Conservation (phyloP, 2,329 filamentous ascomycete species). For the Fusarium sp. region DNA sequence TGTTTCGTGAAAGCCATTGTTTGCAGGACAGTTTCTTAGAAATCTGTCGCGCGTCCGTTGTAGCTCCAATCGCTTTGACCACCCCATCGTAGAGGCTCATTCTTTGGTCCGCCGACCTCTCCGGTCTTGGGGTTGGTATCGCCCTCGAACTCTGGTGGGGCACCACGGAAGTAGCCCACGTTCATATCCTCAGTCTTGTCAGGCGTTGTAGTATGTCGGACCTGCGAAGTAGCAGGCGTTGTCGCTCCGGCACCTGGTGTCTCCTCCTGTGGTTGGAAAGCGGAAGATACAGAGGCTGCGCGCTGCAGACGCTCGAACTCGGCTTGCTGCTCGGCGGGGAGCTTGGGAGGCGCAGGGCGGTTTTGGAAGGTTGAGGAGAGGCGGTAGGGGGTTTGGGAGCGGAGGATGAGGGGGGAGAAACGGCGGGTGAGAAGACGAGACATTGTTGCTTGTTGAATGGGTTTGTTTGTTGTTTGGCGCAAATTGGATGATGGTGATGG, state of each 20-base stretch:
- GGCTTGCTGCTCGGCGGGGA: slow-evolving; percentile 90
- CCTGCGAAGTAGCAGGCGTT: slow-evolving; percentile 48
- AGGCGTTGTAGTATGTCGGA: slow-evolving; percentile 37
- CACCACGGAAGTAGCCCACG: slow-evolving; percentile 78
- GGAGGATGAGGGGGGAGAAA: slow-evolving; percentile 25
- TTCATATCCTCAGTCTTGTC: slow-evolving; percentile 62
- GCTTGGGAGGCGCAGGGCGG: slow-evolving; percentile 83
- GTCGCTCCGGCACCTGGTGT: slow-evolving; percentile 11
- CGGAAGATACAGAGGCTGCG: slow-evolving; percentile 64
- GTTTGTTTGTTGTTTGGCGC: slow-evolving; percentile 2
- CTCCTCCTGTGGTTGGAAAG: slow-evolving; percentile 56
- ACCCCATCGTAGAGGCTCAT: slow-evolving; percentile 93
- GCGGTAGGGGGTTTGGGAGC: slow-evolving; percentile 58
- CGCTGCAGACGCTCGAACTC: slow-evolving; percentile 90
- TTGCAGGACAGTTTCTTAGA: slow-evolving; percentile 59
- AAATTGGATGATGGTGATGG: neutral
- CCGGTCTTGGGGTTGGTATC: slow-evolving; percentile 94
- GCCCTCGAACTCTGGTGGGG: slow-evolving; percentile 92
- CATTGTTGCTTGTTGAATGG: slow-evolving; percentile 22
- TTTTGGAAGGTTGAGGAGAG: slow-evolving; percentile 59
- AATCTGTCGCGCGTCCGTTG: slow-evolving; percentile 95
- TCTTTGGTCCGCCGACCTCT: slow-evolving; percentile 97
- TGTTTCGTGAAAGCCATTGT: neutral
- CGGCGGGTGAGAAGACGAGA: slow-evolving; percentile 43
- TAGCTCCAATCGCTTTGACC: slow-evolving; percentile 86